A percentile compares a stretch with the other conserved stretches of the same genome.
Evolutionary conservation across 495 filamentous ascomycete species (phyloP).

Genomic region (Penicillium taxi): DNA sequence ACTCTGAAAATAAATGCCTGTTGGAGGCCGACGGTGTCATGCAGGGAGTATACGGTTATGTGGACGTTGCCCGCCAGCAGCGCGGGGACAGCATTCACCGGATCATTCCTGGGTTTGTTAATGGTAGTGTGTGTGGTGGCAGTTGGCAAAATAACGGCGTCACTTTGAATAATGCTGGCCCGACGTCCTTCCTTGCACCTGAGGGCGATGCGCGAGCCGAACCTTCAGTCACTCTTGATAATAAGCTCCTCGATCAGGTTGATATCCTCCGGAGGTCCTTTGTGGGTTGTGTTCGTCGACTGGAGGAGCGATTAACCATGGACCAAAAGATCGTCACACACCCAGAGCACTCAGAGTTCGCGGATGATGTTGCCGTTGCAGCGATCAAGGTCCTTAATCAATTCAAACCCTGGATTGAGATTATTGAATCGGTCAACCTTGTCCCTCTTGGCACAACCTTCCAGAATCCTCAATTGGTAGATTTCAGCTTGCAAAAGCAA

Average conservation of each 20-base stretch:
- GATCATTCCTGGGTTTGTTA: constrained; percentile 85
- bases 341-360: constrained; percentile 60
- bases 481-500: constrained; percentile 87
- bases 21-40: constrained; percentile 94
- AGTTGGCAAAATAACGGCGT: constrained; percentile 92
- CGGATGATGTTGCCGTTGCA: constrained; percentile 64
- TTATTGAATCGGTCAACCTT: constrained; percentile 82
- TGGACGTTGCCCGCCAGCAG: constrained; percentile 88
- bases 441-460: constrained; percentile 62
- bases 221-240: constrained; percentile 64
- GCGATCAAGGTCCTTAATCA: constrained; percentile 73
- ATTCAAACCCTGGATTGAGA: constrained; percentile 79
- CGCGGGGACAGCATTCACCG: constrained; percentile 81
- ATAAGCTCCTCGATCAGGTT: constrained; percentile 67
- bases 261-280: constrained; percentile 78
- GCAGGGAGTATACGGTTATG: constrained; percentile 87
- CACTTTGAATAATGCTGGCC: constrained; percentile 55
- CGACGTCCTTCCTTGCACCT: constrained; percentile 75
- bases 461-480: constrained; percentile 76
- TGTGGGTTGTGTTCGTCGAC: constrained; percentile 67
- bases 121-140: constrained; percentile 70
- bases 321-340: constrained; percentile 69
- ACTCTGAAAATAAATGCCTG: constrained; percentile 88
- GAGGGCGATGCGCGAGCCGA: constrained; percentile 67
- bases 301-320: constrained; percentile 75